A percentile compares a stretch with the other conserved stretches of the same genome.
Evolutionary conservation across 306 rosid species (phyloP).

Genomic region (Inga laurina): DNA sequence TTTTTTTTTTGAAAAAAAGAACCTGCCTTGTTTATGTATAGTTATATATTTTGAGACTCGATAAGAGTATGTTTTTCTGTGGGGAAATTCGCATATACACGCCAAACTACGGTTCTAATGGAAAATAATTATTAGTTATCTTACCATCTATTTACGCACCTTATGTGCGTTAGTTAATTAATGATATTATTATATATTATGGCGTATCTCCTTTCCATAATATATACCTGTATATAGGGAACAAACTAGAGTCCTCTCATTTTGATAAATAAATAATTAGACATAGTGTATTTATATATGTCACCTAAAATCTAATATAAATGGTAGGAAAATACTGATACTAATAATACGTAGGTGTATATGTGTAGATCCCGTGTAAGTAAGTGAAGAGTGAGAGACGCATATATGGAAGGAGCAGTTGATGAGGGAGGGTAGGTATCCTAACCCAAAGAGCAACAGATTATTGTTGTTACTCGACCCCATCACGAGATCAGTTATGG

Average conservation of each 20-base stretch:
- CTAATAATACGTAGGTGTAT: background rate
- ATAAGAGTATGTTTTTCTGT: background rate
- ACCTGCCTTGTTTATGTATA: background rate
- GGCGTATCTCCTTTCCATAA: too few species aligned
- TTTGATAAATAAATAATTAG: too few species aligned
- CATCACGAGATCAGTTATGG: constrained; percentile 43
- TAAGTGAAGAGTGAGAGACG: constrained; percentile 39
- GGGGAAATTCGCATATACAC: background rate
- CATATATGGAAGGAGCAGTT: constrained; percentile 51
- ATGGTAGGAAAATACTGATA: too few species aligned
- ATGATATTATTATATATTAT: too few species aligned
- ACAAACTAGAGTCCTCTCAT: too few species aligned
- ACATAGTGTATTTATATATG: too few species aligned
- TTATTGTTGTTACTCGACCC: constrained; percentile 45
- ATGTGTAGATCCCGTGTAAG: constrained; percentile 50
- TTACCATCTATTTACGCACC: background rate
- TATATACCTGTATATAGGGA: too few species aligned
- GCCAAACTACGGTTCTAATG: background rate
- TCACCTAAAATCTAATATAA: too few species aligned
- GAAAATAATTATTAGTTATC: background rate
- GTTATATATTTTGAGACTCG: constrained; percentile 6
- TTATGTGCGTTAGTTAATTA: too few species aligned
- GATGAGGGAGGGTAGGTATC: constrained; percentile 60
- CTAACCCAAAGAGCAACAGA: constrained; percentile 52
- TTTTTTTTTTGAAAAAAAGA: too few species aligned